phyloP scores from a whole-genome alignment of 345 rosid species.

The Eucalyptus grandis region DNA sequence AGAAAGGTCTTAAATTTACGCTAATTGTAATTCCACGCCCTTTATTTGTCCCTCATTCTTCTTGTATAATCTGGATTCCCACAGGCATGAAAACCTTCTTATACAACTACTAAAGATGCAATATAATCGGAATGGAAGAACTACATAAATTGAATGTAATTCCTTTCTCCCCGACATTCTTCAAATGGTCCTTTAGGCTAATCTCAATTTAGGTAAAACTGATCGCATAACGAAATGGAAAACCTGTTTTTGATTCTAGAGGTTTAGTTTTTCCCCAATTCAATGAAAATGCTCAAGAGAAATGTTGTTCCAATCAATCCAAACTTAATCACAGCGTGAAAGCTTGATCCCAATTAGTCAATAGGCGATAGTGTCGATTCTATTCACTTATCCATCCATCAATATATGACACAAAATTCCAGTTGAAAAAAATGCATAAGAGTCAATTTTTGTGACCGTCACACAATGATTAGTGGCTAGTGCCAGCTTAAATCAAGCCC shows the following conservation, averaged over 20 bases:
- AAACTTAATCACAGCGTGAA: background rate
- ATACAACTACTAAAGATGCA: background rate
- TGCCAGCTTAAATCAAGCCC: background rate
- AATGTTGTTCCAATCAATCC: background rate
- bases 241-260: background rate
- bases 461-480: background rate
- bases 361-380: background rate
- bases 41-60: background rate
- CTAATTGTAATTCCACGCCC: background rate
- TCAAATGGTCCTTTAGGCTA: background rate
- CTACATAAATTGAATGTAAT: background rate
- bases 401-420: background rate
- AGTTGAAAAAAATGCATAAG: background rate
- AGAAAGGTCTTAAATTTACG: background rate
- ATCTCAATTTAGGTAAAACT: background rate
- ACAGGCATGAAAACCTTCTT: background rate
- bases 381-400: background rate
- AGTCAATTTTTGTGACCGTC: background rate
- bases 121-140: background rate
- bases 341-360: background rate
- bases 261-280: background rate
- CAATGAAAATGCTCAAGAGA: background rate
- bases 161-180: background rate
- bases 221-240: background rate
- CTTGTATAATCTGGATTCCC: background rate